Percentiles rank a stretch among this genome's conserved stretches.
phyloP scores from a whole-genome alignment of 1,284 basidiomycete genomes.

The Papiliotrema flavescens region DNA sequence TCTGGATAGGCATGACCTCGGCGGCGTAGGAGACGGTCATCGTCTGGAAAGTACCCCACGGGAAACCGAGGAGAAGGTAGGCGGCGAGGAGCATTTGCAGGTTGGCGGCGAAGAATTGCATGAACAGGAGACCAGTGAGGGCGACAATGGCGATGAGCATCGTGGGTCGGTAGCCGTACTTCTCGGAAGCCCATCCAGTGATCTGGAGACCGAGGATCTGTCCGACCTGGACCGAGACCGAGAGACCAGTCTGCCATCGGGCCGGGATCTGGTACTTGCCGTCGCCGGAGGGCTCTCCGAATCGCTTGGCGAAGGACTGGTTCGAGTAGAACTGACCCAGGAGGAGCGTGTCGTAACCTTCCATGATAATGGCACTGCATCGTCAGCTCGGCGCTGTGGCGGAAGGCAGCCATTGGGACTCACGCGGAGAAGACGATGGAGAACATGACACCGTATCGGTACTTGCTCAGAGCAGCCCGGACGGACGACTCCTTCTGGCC shows the following conservation, averaged over 20 bases:
- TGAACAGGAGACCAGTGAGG: conserved; percentile 46
- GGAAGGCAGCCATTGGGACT: not conserved
- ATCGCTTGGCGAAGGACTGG: conserved; percentile 37
- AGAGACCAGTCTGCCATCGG: conserved; percentile 47
- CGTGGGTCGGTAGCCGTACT: conserved; percentile 46
- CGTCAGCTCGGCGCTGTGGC: conserved; percentile 3
- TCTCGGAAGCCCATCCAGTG: conserved; percentile 42
- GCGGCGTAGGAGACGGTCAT: conserved; percentile 49
- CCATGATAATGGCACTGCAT: conserved; percentile 45
- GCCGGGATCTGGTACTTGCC: conserved; percentile 32
- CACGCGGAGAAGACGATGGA: conserved; percentile 24
- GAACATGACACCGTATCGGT: conserved; percentile 20
- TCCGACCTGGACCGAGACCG: conserved; percentile 24
- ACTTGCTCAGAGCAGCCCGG: conserved; percentile 14
- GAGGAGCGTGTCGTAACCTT: conserved; percentile 45
- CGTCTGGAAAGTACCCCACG: conserved; percentile 25
- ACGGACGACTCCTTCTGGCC: conserved; percentile 13
- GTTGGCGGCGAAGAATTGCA: conserved; percentile 46
- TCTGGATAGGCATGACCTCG: conserved; percentile 48
- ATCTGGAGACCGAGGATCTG: conserved; percentile 42
- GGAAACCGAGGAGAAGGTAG: conserved; percentile 37
- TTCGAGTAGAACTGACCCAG: conserved; percentile 44
- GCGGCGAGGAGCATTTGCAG: conserved; percentile 42
- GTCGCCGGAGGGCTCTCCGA: conserved; percentile 24
- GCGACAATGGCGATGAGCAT: conserved; percentile 28